Evolutionary conservation across 345 rosid species (phyloP), one percentile per base, ranked within the genome.

Genomic region (Aethionema arabicum): DNA sequence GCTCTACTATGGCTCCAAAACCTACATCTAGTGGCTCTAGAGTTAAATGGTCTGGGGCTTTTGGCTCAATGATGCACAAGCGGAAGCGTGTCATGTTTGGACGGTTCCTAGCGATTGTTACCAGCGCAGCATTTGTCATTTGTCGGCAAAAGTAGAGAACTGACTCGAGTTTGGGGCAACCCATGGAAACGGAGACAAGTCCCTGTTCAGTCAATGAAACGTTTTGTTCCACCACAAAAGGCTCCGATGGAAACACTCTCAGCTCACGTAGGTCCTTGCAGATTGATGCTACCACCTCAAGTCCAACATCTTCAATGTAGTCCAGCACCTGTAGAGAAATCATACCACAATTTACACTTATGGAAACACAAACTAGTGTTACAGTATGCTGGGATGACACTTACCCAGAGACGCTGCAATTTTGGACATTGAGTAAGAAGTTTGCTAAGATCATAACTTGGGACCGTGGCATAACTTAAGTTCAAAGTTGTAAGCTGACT

Each of bases 171-270:
- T 87, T 89, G 8, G 85, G 90, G 64, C 99, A 93, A 36, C 99
- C 99, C 59, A 64, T 61, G 5, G 95, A 93, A 42, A 90, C 83
- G 2, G 83, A 74, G 43, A 93, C 90, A 29, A 93, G 96, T 56
- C 99, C 99, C 59, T 61, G 81, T 65, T 93, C 99, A 0, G 99
- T 93, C 75, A 91, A 74, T 14, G 81, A 67, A 7, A 89, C 95
- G 69, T 87, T 84, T 33, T 82, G 78, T 49, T 80, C 96, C 16
- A 6, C 70, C 14, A 69, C 85, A 74, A 53, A 92, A 4, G 97
- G 97, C 32, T 84, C 91, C 12, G 97, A 89, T 11, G 97, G 99
- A 61, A 93, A 93, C 41, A 93, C 97, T 69, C 99, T 83, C 61
- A 93, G 73, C 65, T 93, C 99, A 27, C 66, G 79, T 32, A 93